Base-by-base conservation (phyloP, 371 early-diverging fungal species). In the Mortierella sp. region DNA sequence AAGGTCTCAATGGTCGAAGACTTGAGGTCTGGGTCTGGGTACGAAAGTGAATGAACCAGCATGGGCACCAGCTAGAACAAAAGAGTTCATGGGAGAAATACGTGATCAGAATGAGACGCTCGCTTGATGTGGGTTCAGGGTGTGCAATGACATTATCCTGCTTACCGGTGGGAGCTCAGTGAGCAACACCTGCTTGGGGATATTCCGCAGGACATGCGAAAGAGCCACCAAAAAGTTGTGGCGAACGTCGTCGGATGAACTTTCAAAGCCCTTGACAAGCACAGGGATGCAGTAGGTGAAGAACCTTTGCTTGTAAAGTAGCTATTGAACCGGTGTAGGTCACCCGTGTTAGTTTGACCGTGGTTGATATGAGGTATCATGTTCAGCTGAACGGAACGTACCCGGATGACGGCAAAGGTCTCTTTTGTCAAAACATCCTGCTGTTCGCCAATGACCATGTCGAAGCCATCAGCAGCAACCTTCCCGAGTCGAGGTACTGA, bases 241-340 rank as follows among this genome's bases (percentile, higher is more conserved):
- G 59, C 89, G 89, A 40, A 85, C 68, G 31, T 79, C 90, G 40
- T 81, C 69, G 2, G 54, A 27, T 1, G 89, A 66, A 12, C 54
- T 43, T 9, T 83, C 81, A 67, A 94, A 94, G 0, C 90, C 86
- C 0, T 82, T 46, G 2, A 91, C 85, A 12, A 97, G 77, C 29
- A 80, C 81, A 12, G 97, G 95, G 24, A 91, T 78, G 45, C 88
- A 86, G 29, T 82, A 79, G 45, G 87, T 85, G 77, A 94, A 96
- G 67, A 95, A 89, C 16, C 92, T 82, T 72, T 96, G 96, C 72
- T 91, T 91, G 77, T 90, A 89, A 24, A 97, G 77, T 24, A 92
- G 80, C 89, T 91, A 34, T 25, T 1, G 28, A 63, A 45, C 45
- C 44, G 37, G 57, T 24, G 39, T 12, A n/a, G 27, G 46, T 10